These are phyloP conservation scores for Diaporthe vaccinii DNA, from an alignment of 2,329 filamentous ascomycete genomes.

Conservation along the genomic window DNA sequence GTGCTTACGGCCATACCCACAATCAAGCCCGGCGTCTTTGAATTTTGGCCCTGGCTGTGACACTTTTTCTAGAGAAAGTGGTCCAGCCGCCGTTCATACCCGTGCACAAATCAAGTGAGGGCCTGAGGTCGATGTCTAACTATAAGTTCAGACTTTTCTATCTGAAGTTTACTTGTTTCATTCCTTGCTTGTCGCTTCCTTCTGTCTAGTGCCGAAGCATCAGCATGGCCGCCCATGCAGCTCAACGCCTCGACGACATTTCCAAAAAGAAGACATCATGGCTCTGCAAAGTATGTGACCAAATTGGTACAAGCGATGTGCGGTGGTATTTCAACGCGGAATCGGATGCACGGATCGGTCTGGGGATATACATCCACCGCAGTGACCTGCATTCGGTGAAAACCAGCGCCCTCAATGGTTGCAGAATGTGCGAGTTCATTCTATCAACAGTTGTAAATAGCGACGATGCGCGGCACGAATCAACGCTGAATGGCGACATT, in stretches of 20 bases:
- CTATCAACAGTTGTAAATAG: neutral
- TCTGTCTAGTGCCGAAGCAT: accelerated
- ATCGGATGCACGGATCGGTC: accelerated
- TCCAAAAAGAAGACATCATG: no score
- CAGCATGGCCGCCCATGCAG: neutral
- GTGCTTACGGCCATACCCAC: neutral
- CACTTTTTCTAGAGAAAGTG: neutral
- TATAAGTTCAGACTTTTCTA: neutral
- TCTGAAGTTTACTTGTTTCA: neutral
- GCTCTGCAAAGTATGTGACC: neutral
- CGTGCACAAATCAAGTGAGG: no score
- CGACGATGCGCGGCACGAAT: neutral
- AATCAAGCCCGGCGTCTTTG: neutral
- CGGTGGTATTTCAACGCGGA: neutral
- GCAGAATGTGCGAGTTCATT: neutral
- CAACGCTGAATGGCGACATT: neutral
- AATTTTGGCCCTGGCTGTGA: neutral
- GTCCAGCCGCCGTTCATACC: neutral
- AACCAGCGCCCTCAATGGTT: neutral
- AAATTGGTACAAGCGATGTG: neutral
- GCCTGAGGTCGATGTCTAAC: neutral
- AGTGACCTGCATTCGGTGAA: neutral
- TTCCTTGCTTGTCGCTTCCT: neutral
- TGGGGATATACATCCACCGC: neutral
- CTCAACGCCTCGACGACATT: accelerated